Conservation (phyloP, 306 rosid genomes). For the Corylus americana region DNA sequence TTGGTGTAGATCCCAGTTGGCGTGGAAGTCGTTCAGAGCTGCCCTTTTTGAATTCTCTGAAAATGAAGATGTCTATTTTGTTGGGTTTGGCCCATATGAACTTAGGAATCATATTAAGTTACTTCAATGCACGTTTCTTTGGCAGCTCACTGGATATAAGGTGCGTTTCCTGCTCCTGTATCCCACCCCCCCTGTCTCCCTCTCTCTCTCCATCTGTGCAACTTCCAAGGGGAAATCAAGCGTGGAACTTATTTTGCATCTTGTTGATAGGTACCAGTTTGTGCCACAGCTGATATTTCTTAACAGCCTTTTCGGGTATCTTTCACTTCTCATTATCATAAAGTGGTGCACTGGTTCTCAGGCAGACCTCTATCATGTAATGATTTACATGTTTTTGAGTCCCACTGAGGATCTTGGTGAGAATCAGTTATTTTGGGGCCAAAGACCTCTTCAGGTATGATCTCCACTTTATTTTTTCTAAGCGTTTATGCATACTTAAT, state of each 20-base stretch:
- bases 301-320: slow-evolving; percentile 97
- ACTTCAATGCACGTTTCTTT: slow-evolving; percentile 85
- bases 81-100: slow-evolving; percentile 94
- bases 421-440: slow-evolving; percentile 98
- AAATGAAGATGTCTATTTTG: slow-evolving; percentile 98
- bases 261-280: slow-evolving; percentile 83
- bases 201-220: slow-evolving; percentile 21
- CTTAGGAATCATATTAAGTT: slow-evolving; percentile 86
- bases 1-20: slow-evolving; percentile 99
- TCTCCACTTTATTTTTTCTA: slow-evolving; percentile 28
- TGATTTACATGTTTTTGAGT: slow-evolving; percentile 99
- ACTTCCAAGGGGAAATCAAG: slow-evolving; percentile 19
- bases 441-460: slow-evolving; percentile 90
- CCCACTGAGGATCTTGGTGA: slow-evolving; percentile 92
- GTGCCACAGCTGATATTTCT: slow-evolving; percentile 97
- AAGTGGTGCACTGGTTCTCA: slow-evolving; percentile 99
- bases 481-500: not conserved
- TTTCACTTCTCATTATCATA: slow-evolving; percentile 87
- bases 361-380: slow-evolving; percentile 99
- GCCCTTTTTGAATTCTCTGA: slow-evolving; percentile 86
- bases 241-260: slow-evolving; percentile 30
- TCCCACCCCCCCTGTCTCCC: not conserved
- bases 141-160: slow-evolving; percentile 77
- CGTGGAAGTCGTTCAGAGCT: slow-evolving; percentile 98
- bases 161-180: slow-evolving; percentile 39